Conservation (phyloP, 2,329 filamentous ascomycete species). For the Cladosporium halotolerans region DNA sequence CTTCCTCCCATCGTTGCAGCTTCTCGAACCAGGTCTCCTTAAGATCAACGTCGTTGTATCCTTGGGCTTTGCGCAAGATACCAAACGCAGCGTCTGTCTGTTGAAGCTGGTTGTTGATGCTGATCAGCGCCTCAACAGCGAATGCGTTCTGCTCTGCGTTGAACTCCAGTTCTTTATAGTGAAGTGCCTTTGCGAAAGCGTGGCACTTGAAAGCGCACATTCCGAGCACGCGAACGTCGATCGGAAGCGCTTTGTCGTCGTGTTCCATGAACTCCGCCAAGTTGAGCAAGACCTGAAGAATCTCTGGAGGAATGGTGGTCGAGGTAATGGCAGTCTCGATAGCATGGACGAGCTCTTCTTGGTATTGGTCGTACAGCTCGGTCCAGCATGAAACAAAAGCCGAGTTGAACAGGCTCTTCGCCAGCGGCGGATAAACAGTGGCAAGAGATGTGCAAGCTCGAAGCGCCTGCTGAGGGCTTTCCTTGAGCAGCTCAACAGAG, state of each 20-base stretch:
- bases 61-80: slow-evolving; percentile 90
- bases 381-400: slow-evolving; percentile 99
- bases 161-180: slow-evolving; percentile 99
- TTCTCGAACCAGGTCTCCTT: slow-evolving; percentile 99
- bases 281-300: slow-evolving; percentile 88
- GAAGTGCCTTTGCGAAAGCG: slow-evolving; percentile 93
- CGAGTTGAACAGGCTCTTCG: slow-evolving; percentile 93
- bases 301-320: slow-evolving; percentile 89
- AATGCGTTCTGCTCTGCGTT: slow-evolving; percentile 93
- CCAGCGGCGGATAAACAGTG: slow-evolving; percentile 83
- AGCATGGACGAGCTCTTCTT: slow-evolving; percentile 90
- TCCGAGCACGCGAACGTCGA: slow-evolving; percentile 90
- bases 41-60: slow-evolving; percentile 91
- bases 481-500: slow-evolving; percentile 87
- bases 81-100: slow-evolving; percentile 98
- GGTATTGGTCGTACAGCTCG: slow-evolving; percentile 92
- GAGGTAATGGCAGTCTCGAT: slow-evolving; percentile 95
- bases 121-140: slow-evolving; percentile 93
- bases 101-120: slow-evolving; percentile 98
- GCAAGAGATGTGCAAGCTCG: slow-evolving; percentile 88
- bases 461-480: slow-evolving; percentile 92
- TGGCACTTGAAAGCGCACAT: slow-evolving; percentile 95
- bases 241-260: slow-evolving; percentile 94
- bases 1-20: slow-evolving; percentile 96
- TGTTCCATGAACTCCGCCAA: slow-evolving; percentile 99